These are phyloP conservation scores for Hypoxylon subgilvum DNA, from an alignment of 495 filamentous ascomycete genomes.

Conservation along the genomic window DNA sequence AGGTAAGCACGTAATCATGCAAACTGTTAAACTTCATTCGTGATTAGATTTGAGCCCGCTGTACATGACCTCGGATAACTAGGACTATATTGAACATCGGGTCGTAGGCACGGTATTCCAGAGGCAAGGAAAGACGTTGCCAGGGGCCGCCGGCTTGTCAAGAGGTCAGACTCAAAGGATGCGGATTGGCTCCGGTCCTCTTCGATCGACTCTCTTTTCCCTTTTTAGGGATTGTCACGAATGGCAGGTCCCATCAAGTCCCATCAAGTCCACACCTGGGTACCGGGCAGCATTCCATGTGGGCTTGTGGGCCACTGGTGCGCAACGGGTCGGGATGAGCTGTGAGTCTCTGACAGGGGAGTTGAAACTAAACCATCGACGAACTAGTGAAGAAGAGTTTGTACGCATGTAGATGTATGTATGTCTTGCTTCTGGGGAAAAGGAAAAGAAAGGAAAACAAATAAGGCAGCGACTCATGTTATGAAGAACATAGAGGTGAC, in stretches of 20 bases:
- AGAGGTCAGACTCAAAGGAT: conserved; percentile 20
- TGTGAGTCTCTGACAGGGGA: conserved; percentile 5
- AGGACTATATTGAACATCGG: conserved; percentile 22
- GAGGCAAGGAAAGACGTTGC: conserved; percentile 31
- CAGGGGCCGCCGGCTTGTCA: conserved; percentile 12
- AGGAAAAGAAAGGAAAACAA: conserved; percentile 10
- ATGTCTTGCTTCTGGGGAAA: conserved; percentile 15
- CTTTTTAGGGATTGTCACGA: conserved; percentile 27
- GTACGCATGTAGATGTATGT: neutral
- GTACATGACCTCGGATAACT: conserved; percentile 7
- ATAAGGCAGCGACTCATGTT: conserved; percentile 16
- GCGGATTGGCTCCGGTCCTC: conserved; percentile 21
- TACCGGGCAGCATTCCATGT: conserved; percentile 9
- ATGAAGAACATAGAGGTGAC: conserved; percentile 14
- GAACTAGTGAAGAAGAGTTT: conserved; percentile 13
- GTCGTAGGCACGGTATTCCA: conserved; percentile 34
- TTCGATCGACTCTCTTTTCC: conserved; percentile 22
- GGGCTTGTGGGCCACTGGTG: conserved; percentile 13
- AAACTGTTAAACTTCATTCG: too few relatives aligned
- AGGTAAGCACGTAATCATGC: too few relatives aligned
- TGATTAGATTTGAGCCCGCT: too few relatives aligned
- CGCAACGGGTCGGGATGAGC: conserved; percentile 21
- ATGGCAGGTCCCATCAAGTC: conserved; percentile 23
- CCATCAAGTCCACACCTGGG: too few relatives aligned
- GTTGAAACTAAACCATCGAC: conserved; percentile 15